Evolutionary conservation across 2,329 filamentous ascomycete species (phyloP), one percentile per base, ranked within the genome.

Genomic region (Coniochaeta sp.): DNA sequence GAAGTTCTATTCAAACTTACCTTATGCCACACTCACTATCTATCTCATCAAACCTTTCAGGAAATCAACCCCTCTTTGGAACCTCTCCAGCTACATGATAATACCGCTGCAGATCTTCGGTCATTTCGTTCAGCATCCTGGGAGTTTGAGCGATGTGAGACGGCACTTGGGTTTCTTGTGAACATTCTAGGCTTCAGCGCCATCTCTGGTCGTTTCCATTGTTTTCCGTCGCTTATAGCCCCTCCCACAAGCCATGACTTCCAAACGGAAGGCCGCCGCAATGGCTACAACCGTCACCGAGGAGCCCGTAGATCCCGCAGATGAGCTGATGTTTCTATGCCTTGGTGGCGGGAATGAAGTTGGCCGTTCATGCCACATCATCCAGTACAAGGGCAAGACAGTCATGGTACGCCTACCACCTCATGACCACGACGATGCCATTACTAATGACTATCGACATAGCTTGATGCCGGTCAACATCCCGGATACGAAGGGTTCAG

Each of bases 331-430:
- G 73, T 99, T 99, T 64, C 80, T 96, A 51, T 95, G 90, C 62
- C 75, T 99, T 32, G 94, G 94, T 55, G 94, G 94, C 55, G 94
- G 94, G 60, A 97, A 96, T 68, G 94, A 99, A 71, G 94, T 99
- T 56, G 94, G 94, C 51, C 81, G 94, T 58, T 97, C 94, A 58
- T 97, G 94, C 69, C 94, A 99, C 67, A 96, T 99, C 61, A 85
- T 99, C 54, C 91, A 97, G 65, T 99, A 99, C 80, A 99, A 97
- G 72, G 94, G 94, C 56, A 99, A 99, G 71, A 97, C 92, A 6
- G 90, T 99, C 60, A 99, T 99, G 94, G 91, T 95, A 75, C 60
- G 82, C 27, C 14, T 32, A n/a, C n/a, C n/a, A n/a, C n/a, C n/a
- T n/a, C n/a, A n/a, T n/a, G n/a, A n/a, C n/a, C n/a, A n/a, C n/a